Evolutionary conservation across 768 basidiomycete species (phyloP).

Genomic region (Mycena venus): DNA sequence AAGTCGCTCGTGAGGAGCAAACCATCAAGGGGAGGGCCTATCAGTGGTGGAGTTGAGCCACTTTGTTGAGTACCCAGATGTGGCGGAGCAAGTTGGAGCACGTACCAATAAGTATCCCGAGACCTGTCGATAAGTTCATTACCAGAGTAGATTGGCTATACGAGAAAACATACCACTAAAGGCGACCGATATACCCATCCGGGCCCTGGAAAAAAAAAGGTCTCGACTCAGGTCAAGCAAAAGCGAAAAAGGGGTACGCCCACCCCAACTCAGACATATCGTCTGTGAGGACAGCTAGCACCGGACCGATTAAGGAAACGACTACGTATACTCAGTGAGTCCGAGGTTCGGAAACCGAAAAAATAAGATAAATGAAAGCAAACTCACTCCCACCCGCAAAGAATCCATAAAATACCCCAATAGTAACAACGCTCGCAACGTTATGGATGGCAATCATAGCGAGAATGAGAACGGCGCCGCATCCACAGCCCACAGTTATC

Average conservation of each 20-base stretch:
- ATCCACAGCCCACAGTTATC: conserved; percentile 44
- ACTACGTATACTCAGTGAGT: conserved; percentile 4
- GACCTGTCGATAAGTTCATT: not conserved
- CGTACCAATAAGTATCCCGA: conserved; percentile 20
- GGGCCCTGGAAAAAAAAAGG: not conserved
- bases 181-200: conserved; percentile 23
- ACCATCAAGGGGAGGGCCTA: conserved; percentile 69
- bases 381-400: conserved; percentile 58
- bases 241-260: not conserved
- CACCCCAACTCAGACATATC: conserved; percentile 28
- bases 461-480: conserved; percentile 49
- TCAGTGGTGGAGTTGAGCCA: too few relatives aligned
- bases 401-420: conserved; percentile 56
- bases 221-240: conserved; percentile 2
- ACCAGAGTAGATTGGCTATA: not conserved
- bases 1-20: conserved; percentile 64
- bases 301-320: conserved; percentile 21
- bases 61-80: not conserved
- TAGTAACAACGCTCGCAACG: conserved; percentile 43
- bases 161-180: conserved; percentile 16
- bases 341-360: not conserved
- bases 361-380: too few relatives aligned
- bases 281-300: conserved; percentile 20
- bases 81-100: not conserved
- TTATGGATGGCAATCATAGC: conserved; percentile 48